These are phyloP conservation scores for Leucoagaricus sp. DNA, from an alignment of 1,284 basidiomycete genomes.

Conservation along the genomic window DNA sequence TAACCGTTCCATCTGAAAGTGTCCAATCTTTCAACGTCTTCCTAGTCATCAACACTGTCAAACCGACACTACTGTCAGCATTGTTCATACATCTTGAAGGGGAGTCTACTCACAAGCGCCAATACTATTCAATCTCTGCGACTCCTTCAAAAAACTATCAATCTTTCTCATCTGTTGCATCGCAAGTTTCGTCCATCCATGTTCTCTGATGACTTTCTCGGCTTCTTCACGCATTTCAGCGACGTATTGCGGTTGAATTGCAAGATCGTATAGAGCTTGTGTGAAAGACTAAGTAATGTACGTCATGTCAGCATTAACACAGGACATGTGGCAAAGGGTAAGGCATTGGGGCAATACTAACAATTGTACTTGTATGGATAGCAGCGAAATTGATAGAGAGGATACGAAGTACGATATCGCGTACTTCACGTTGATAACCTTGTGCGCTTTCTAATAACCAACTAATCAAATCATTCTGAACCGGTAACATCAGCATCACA, in stretches of 20 bases:
- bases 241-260: constrained; percentile 35
- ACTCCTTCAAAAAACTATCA: constrained; percentile 52
- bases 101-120: constrained; percentile 6
- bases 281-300: constrained; percentile 26
- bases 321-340: too few species aligned
- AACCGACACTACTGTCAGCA: too few species aligned
- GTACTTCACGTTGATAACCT: constrained; percentile 6
- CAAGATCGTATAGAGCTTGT: constrained; percentile 27
- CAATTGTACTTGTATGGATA: constrained; percentile 37
- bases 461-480: constrained; percentile 31
- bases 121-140: constrained; percentile 28
- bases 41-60: constrained; percentile 25
- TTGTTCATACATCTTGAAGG: too few species aligned
- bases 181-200: constrained; percentile 46
- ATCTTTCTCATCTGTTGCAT: constrained; percentile 45
- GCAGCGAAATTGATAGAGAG: constrained; percentile 37
- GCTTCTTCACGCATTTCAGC: constrained; percentile 46
- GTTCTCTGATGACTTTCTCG: constrained; percentile 32
- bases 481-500: neutral
- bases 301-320: neutral
- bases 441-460: constrained; percentile 36
- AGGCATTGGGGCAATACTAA: constrained; percentile 10
- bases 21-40: constrained; percentile 25
- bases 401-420: constrained; percentile 31
- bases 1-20: constrained; percentile 26